A percentile compares a stretch with the other conserved stretches of the same genome.
Conservation (phyloP, 306 rosid species). For the Fagus sylvatica region DNA sequence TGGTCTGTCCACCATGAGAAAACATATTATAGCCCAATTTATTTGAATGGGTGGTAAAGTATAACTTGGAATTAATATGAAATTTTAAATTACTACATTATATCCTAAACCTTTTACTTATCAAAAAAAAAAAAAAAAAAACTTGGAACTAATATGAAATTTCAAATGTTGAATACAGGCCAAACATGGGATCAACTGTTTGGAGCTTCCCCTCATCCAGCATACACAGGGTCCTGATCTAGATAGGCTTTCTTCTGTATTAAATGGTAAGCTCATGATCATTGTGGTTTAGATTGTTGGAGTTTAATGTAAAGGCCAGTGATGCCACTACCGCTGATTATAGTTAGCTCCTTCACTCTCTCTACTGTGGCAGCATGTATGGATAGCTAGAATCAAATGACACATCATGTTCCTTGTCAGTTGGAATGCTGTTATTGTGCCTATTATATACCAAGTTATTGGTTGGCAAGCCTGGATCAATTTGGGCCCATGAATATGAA, state of each 20-base stretch:
- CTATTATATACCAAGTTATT: not conserved
- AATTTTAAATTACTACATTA: constrained; percentile 24
- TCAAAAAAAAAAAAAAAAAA: too few relatives aligned
- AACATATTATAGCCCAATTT: not conserved
- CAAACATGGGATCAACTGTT: constrained; percentile 73
- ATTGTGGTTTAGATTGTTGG: not conserved
- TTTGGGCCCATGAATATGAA: not conserved
- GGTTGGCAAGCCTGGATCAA: not conserved
- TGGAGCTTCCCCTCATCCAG: constrained; percentile 98
- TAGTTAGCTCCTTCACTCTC: not conserved
- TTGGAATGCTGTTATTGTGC: not conserved
- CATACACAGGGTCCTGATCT: constrained; percentile 81
- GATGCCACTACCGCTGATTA: not conserved
- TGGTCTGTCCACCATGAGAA: constrained; percentile 17
- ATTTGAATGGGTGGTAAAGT: constrained; percentile 4
- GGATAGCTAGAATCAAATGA: not conserved
- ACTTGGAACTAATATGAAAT: constrained; percentile 8
- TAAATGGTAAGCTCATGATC: constrained; percentile 51
- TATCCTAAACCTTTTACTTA: too few relatives aligned
- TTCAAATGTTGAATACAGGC: constrained; percentile 65
- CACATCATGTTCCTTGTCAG: not conserved
- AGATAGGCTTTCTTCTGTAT: constrained; percentile 60
- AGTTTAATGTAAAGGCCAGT: not conserved
- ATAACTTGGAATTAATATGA: not conserved
- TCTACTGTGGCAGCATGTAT: not conserved